Evolutionary conservation across 1,284 basidiomycete species (phyloP).

Genomic region (Sanguinoderma infundibulare): DNA sequence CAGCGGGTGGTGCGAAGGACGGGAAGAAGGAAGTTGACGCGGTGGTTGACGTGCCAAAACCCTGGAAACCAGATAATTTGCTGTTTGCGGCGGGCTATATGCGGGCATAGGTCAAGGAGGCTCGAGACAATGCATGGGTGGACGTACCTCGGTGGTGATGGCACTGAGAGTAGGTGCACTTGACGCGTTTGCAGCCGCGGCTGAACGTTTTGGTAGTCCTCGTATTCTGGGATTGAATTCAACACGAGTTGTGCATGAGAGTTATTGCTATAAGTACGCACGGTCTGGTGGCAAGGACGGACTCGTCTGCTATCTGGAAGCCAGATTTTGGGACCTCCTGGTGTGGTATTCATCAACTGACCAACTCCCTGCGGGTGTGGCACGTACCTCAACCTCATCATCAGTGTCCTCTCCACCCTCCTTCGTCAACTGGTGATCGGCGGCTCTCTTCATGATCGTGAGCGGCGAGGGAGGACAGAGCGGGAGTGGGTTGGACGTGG

Average conservation of each 20-base stretch:
- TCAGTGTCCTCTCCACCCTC: slow-evolving; percentile 47
- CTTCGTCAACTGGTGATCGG: slow-evolving; percentile 74
- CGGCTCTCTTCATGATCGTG: slow-evolving; percentile 70
- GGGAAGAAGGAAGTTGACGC: slow-evolving; percentile 23
- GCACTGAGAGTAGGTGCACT: slow-evolving; percentile 6
- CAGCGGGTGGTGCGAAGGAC: slow-evolving; percentile 15
- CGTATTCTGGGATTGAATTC: slow-evolving; percentile 49
- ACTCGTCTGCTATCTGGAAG: slow-evolving; percentile 62
- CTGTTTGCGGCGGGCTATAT: slow-evolving; percentile 16
- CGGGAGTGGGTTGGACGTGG: neutral
- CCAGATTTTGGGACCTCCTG: slow-evolving; percentile 49
- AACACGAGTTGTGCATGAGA: neutral
- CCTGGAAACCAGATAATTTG: slow-evolving; percentile 51
- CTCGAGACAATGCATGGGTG: neutral
- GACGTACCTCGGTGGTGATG: slow-evolving; percentile 8
- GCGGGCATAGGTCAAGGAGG: neutral
- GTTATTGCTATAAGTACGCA: slow-evolving; percentile 37
- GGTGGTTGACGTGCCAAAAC: slow-evolving; percentile 45
- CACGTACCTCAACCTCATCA: slow-evolving; percentile 40
- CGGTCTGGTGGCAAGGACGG: slow-evolving; percentile 53
- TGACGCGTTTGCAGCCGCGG: neutral
- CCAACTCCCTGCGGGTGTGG: neutral
- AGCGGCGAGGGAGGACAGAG: neutral
- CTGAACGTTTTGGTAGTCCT: slow-evolving; percentile 55
- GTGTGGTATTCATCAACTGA: slow-evolving; percentile 1